Evolutionary conservation across 1,139 yeast genomes (phyloP).

Genomic region (Oligophagozyma castellii): DNA sequence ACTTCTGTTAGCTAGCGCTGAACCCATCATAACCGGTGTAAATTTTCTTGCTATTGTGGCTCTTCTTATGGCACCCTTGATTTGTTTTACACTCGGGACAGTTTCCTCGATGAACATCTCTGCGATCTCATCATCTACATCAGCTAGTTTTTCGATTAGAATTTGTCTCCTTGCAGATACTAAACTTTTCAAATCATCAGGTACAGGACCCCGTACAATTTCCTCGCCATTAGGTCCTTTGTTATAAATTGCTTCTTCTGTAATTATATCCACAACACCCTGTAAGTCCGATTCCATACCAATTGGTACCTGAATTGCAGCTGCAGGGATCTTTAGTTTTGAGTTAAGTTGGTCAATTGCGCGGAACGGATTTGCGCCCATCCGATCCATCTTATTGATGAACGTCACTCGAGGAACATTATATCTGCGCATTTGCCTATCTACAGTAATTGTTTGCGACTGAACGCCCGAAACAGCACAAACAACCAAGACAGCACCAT

Average conservation of each 20-base stretch:
- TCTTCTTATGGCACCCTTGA: conserved; percentile 80
- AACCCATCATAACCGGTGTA: conserved; percentile 98
- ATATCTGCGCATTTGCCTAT: conserved; percentile 97
- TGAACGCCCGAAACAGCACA: conserved; percentile 98
- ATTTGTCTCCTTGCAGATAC: conserved; percentile 75
- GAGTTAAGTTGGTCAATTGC: conserved; percentile 84
- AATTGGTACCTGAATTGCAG: conserved; percentile 95
- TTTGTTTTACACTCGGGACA: conserved; percentile 73
- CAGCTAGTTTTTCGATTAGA: conserved; percentile 88
- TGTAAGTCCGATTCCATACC: conserved; percentile 75
- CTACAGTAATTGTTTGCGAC: conserved; percentile 96
- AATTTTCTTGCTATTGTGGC: conserved; percentile 93
- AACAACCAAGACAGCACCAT: conserved; percentile 95
- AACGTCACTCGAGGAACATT: conserved; percentile 94
- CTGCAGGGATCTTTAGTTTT: conserved; percentile 87
- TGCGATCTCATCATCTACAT: conserved; percentile 94
- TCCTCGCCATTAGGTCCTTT: conserved; percentile 90
- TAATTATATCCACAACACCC: conserved; percentile 87
- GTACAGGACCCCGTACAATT: conserved; percentile 49
- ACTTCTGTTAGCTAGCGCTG: conserved; percentile 93
- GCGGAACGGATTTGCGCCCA: conserved; percentile 96
- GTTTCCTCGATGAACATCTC: conserved; percentile 82
- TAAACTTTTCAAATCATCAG: conserved; percentile 57
- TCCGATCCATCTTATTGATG: conserved; percentile 95
- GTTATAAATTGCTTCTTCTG: conserved; percentile 74